Conservation (phyloP, 2,329 filamentous ascomycete species). For the Diaporthe nobilis region DNA sequence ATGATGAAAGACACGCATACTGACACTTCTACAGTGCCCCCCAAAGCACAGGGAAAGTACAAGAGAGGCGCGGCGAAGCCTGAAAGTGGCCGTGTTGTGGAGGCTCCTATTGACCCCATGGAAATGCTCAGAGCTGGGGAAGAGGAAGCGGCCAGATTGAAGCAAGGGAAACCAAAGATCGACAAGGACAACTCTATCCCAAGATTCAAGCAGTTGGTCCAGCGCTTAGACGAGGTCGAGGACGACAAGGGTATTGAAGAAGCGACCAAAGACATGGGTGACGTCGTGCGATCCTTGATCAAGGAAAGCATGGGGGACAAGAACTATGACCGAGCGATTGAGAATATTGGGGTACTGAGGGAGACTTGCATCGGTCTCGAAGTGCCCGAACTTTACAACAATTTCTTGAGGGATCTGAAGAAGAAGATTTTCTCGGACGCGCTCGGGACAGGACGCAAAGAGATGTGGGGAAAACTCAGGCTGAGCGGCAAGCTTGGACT, state of each 20-base stretch:
- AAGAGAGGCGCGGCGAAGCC: conserved; percentile 60
- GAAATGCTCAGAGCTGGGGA: neutral
- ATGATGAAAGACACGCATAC: neutral
- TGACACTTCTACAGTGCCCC: conserved; percentile 70
- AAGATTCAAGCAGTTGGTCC: conserved; percentile 87
- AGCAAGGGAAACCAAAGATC: conserved; percentile 54
- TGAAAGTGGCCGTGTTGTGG: conserved; percentile 12
- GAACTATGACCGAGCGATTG: conserved; percentile 81
- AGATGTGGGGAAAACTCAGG: conserved; percentile 85
- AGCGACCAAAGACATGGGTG: conserved; percentile 80
- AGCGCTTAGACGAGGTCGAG: conserved; percentile 56
- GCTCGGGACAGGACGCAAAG: conserved; percentile 81
- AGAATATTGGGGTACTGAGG: conserved; percentile 83
- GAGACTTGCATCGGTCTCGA: conserved; percentile 83
- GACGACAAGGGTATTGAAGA: conserved; percentile 75
- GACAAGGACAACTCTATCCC: conserved; percentile 83
- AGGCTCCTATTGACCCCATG: neutral
- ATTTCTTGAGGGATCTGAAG: conserved; percentile 80
- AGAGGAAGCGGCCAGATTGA: conserved; percentile 46
- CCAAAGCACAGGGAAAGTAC: conserved; percentile 82
- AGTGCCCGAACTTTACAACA: conserved; percentile 82
- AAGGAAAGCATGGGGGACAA: conserved; percentile 80
- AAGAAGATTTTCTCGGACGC: conserved; percentile 76
- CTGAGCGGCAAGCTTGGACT: conserved; percentile 75
- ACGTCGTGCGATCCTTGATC: conserved; percentile 78